These are phyloP conservation scores for Penicillium italicum DNA, from an alignment of 2,329 filamentous ascomycete species.

Conservation along the genomic window DNA sequence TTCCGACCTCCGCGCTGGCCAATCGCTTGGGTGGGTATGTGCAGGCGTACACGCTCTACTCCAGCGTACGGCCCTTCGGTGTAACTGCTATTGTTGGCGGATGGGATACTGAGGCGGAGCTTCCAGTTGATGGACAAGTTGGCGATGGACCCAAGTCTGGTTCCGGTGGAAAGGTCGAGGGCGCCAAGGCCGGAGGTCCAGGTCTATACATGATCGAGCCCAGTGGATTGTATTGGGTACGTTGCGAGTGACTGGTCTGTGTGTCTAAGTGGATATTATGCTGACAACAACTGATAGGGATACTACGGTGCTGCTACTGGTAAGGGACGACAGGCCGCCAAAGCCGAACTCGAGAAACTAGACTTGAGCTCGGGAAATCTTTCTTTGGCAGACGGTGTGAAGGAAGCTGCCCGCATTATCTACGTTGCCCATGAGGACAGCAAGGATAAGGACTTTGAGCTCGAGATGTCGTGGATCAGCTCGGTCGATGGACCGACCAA, in stretches of 20 bases:
- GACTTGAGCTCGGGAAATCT: constrained; percentile 75
- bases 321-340: constrained; percentile 93
- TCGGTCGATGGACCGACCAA: constrained; percentile 79
- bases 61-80: constrained; percentile 92
- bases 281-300: constrained; percentile 52
- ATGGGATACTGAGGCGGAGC: constrained; percentile 83
- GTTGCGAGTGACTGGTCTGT: constrained; percentile 13
- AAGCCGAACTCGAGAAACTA: constrained; percentile 97
- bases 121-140: constrained; percentile 85
- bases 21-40: constrained; percentile 93
- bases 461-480: constrained; percentile 99
- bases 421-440: constrained; percentile 97
- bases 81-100: constrained; percentile 92
- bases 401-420: constrained; percentile 95
- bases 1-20: constrained; percentile 81
- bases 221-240: constrained; percentile 87
- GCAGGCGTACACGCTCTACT: constrained; percentile 96
- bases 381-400: constrained; percentile 80
- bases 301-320: constrained; percentile 98
- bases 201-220: constrained; percentile 99
- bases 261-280: not conserved
- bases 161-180: constrained; percentile 75
- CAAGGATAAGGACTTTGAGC: constrained; percentile 99
- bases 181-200: constrained; percentile 78
- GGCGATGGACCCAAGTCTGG: constrained; percentile 74